Evolutionary conservation across 495 filamentous ascomycete genomes (phyloP).

Genomic region (Oleoguttula mirabilis): DNA sequence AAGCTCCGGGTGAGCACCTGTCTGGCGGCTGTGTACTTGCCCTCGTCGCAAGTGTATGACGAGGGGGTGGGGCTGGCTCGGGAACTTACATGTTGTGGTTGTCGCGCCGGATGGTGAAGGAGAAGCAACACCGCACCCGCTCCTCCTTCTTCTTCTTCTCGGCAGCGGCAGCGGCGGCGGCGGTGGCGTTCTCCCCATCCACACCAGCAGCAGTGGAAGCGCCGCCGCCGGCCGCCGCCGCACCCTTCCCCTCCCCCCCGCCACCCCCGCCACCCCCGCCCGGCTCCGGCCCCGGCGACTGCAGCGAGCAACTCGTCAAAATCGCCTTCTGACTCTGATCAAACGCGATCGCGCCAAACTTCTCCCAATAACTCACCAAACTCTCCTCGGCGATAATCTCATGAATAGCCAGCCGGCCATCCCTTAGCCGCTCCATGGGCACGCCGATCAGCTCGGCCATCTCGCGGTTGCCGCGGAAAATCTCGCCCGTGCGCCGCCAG

Average conservation of each 20-base stretch:
- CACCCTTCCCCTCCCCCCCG: slow-evolving; percentile 75
- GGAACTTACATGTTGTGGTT: slow-evolving; percentile 94
- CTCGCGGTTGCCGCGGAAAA: slow-evolving; percentile 94
- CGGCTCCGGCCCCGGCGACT: slow-evolving; percentile 52
- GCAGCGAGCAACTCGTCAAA: slow-evolving; percentile 83
- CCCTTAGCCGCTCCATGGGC: slow-evolving; percentile 77
- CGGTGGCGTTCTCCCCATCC: too few species aligned
- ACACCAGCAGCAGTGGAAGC: too few species aligned
- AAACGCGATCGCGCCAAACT: slow-evolving; percentile 97
- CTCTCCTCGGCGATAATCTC: slow-evolving; percentile 92
- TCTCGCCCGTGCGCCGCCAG: slow-evolving; percentile 93
- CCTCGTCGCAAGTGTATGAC: too few species aligned
- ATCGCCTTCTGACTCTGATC: slow-evolving; percentile 94
- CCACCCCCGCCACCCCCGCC: slow-evolving; percentile 38
- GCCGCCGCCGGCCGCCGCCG: neutral
- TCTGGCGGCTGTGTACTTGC: too few species aligned
- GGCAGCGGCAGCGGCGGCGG: too few species aligned
- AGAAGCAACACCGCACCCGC: slow-evolving; percentile 88
- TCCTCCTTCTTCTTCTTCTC: slow-evolving; percentile 46
- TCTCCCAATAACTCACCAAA: slow-evolving; percentile 96
- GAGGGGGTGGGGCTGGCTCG: too few species aligned
- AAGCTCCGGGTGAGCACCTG: too few species aligned
- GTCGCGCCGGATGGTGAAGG: slow-evolving; percentile 88
- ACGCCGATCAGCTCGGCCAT: slow-evolving; percentile 96
- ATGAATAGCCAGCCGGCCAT: slow-evolving; percentile 89